Evolutionary conservation across 169 alveolate species (phyloP).

Genomic region (Besnoitia besnoiti): DNA sequence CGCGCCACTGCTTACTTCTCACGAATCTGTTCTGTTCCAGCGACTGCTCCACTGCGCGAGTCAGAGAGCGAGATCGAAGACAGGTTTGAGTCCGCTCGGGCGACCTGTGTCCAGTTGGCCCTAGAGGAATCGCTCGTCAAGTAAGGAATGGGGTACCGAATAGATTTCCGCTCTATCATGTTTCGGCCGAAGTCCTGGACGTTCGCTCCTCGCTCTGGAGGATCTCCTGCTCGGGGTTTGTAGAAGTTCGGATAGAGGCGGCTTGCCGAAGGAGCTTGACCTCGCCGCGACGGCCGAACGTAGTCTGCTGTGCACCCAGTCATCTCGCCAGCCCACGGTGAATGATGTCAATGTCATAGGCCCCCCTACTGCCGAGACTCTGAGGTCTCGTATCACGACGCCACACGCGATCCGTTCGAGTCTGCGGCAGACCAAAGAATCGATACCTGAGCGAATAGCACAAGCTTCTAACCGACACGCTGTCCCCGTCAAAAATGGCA

Average conservation of each 20-base stretch:
- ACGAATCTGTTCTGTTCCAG: neutral
- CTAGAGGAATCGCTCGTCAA: neutral
- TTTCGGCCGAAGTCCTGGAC: neutral
- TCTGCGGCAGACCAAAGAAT: too few relatives aligned
- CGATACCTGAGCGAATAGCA: too few relatives aligned
- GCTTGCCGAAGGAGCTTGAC: neutral
- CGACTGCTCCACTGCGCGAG: neutral
- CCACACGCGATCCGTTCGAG: too few relatives aligned
- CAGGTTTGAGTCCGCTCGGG: neutral
- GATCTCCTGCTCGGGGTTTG: neutral
- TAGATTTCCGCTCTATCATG: neutral
- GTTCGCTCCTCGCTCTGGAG: neutral
- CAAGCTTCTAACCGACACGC: too few relatives aligned
- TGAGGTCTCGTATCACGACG: too few relatives aligned
- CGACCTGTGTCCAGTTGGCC: neutral
- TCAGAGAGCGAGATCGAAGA: neutral
- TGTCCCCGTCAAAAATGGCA: too few relatives aligned
- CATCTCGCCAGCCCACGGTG: too few relatives aligned
- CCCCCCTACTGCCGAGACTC: too few relatives aligned
- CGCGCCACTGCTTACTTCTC: neutral
- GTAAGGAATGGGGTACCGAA: neutral
- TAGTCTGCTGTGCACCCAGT: too few relatives aligned
- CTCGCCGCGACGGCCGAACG: neutral
- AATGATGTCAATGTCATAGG: too few relatives aligned
- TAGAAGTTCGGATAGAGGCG: neutral